Conservation (phyloP, 2,329 filamentous ascomycete species). For the Tolypocladium sp. region DNA sequence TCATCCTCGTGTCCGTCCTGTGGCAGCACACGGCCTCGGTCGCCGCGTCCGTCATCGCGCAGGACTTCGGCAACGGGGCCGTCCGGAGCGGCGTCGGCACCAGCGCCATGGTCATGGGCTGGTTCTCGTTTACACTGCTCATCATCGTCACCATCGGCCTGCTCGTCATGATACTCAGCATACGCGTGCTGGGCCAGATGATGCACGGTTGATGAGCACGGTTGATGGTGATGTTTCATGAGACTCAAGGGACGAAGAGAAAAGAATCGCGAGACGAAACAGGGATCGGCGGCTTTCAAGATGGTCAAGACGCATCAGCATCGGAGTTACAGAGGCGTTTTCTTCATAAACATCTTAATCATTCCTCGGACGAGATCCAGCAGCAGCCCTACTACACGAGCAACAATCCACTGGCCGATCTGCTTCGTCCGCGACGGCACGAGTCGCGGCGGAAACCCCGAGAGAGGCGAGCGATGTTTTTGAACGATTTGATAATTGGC, state of each 20-base stretch:
- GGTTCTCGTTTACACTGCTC: constrained; percentile 90
- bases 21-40: constrained; percentile 97
- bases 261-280: background rate
- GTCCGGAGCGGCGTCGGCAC: constrained; percentile 85
- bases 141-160: constrained; percentile 94
- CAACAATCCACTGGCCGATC: background rate
- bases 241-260: constrained; percentile 2
- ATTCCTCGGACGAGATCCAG: background rate
- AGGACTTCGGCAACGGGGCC: constrained; percentile 85
- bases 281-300: background rate
- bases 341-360: constrained; percentile 1
- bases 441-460: background rate
- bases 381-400: background rate
- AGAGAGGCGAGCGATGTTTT: background rate
- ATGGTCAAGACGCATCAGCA: constrained; percentile 20
- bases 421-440: background rate
- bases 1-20: constrained; percentile 64
- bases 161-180: constrained; percentile 93
- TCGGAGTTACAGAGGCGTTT: constrained; percentile 19
- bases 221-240: background rate
- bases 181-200: constrained; percentile 64
- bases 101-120: constrained; percentile 91
- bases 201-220: constrained; percentile 15
- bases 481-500: background rate
- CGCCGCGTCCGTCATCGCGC: constrained; percentile 84